Evolutionary conservation across 192 early-diverging fungal genomes (phyloP).

Genomic region (Coemansia sp.): DNA sequence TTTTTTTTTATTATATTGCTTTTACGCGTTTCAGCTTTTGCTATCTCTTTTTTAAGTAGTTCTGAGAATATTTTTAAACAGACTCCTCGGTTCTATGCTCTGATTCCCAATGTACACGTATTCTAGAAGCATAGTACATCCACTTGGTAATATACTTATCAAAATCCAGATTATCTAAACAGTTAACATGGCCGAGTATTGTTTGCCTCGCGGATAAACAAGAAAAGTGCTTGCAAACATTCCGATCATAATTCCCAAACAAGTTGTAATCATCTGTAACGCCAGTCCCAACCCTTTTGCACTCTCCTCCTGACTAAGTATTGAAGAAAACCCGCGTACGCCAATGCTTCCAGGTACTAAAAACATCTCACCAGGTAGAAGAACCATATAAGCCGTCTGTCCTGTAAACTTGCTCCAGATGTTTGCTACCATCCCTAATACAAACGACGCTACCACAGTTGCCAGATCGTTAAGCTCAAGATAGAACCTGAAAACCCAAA

Average conservation of each 20-base stretch:
- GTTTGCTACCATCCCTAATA: conserved; percentile 76
- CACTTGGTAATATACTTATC: neutral
- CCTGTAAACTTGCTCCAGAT: conserved; percentile 69
- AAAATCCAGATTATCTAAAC: conserved; percentile 20
- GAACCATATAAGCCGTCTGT: conserved; percentile 71
- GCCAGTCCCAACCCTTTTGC: conserved; percentile 54
- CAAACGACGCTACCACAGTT: conserved; percentile 68
- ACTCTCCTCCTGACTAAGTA: conserved; percentile 56
- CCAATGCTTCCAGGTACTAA: conserved; percentile 83
- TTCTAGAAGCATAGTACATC: neutral
- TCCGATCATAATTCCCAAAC: conserved; percentile 67
- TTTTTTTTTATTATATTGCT: no score
- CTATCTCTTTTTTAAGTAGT: neutral
- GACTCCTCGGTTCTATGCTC: neutral
- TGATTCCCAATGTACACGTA: neutral
- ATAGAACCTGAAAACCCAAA: conserved; percentile 61
- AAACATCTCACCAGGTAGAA: conserved; percentile 77
- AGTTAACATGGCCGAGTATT: conserved; percentile 41
- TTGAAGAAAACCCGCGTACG: conserved; percentile 60
- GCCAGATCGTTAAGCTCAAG: conserved; percentile 60
- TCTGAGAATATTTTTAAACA: neutral
- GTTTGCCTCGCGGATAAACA: conserved; percentile 57
- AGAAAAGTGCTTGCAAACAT: conserved; percentile 65
- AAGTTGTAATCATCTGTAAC: conserved; percentile 61
- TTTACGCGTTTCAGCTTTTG: no score